Evolutionary conservation across 768 basidiomycete genomes (phyloP).

Genomic region (Scleroderma citrinum): DNA sequence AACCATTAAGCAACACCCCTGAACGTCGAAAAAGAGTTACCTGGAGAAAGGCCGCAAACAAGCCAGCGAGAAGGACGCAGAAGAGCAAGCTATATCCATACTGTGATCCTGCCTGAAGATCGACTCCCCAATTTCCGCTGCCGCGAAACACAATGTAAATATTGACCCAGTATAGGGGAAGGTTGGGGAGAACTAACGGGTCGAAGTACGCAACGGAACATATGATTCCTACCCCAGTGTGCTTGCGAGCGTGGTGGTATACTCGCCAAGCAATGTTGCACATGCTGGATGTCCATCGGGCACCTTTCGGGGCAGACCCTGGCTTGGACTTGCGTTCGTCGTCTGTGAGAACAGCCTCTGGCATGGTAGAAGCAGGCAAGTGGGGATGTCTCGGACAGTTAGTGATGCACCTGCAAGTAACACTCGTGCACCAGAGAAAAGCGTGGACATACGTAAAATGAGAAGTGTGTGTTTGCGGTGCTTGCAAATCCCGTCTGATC

Average conservation of each 20-base stretch:
- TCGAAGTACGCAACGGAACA: conserved; percentile 89
- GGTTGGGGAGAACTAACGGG: conserved; percentile 59
- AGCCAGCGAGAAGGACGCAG: conserved; percentile 73
- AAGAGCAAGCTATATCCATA: conserved; percentile 87
- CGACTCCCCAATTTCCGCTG: conserved; percentile 88
- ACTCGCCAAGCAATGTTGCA: conserved; percentile 24
- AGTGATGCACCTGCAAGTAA: not conserved
- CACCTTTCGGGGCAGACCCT: not conserved
- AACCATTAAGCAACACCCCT: not conserved
- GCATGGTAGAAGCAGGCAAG: conserved; percentile 11
- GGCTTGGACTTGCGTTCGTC: conserved; percentile 2
- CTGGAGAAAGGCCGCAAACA: conserved; percentile 83
- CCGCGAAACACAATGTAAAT: not conserved
- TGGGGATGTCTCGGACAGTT: not conserved
- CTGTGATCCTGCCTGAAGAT: conserved; percentile 78
- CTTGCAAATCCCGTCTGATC: too few species aligned
- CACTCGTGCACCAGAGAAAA: conserved; percentile 2
- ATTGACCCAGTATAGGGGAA: not conserved
- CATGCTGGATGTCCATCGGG: conserved; percentile 16
- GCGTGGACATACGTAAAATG: not conserved
- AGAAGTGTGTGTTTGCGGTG: not conserved
- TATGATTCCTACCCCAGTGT: conserved; percentile 79
- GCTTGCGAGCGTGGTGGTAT: conserved; percentile 51
- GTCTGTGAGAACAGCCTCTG: not conserved
- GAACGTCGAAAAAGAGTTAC: conserved; percentile 19